Conservation (phyloP, 2,329 filamentous ascomycete species). For the Paecilomyces fulvus region DNA sequence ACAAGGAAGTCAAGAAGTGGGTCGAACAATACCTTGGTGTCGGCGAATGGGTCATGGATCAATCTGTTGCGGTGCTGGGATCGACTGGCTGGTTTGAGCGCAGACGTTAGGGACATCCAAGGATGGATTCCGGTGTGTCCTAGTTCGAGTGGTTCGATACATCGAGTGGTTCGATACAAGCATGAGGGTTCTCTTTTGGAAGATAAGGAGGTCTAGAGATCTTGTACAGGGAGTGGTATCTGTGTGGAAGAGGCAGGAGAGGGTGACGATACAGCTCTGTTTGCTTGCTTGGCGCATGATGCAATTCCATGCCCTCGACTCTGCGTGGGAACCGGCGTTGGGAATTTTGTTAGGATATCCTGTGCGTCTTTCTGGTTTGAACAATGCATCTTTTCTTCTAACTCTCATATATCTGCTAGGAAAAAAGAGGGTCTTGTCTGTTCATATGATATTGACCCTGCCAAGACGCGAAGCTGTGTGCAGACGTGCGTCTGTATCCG, state of each 20-base stretch:
- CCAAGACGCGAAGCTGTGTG: not conserved
- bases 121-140: not conserved
- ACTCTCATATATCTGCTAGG: conserved; percentile 4
- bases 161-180: not conserved
- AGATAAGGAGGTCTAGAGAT: not conserved
- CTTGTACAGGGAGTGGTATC: not conserved
- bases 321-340: conserved; percentile 11
- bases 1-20: conserved; percentile 77
- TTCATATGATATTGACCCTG: not conserved
- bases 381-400: not conserved
- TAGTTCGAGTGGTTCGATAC: not conserved
- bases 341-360: conserved; percentile 7
- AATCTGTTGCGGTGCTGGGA: conserved; percentile 84
- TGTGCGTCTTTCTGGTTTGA: conserved; percentile 1
- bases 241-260: not conserved
- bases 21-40: conserved; percentile 88
- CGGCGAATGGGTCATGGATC: conserved; percentile 97
- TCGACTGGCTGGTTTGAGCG: conserved; percentile 87
- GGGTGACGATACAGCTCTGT: conserved; percentile 1
- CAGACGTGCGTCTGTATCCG: not conserved
- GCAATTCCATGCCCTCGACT: conserved; percentile 3
- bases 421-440: not conserved
- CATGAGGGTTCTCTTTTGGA: not conserved
- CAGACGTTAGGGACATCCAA: conserved; percentile 54
- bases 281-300: conserved; percentile 7